These are phyloP conservation scores for Pilasporangium apinafurcum DNA, from an alignment of 352 stramenopile genomes.

Conservation along the genomic window DNA sequence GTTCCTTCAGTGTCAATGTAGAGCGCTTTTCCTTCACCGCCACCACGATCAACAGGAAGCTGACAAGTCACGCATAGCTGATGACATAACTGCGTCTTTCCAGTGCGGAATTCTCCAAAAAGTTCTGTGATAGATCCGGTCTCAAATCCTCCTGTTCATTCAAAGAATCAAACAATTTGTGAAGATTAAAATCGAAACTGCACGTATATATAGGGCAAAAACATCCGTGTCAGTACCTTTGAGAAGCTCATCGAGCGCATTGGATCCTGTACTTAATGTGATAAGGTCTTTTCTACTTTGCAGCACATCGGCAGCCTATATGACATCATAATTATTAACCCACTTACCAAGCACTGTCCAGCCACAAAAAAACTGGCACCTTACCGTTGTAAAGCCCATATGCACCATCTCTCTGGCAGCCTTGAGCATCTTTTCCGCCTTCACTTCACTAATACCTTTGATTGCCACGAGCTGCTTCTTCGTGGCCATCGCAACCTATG, in stretches of 20 bases:
- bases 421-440: constrained; percentile 98
- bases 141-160: constrained; percentile 91
- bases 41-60: constrained; percentile 95
- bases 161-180: constrained; percentile 2
- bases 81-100: constrained; percentile 99
- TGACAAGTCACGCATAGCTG: constrained; percentile 99
- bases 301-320: constrained; percentile 82
- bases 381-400: constrained; percentile 98
- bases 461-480: constrained; percentile 96
- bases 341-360: background rate
- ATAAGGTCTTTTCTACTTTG: constrained; percentile 91
- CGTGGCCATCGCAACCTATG: constrained; percentile 93
- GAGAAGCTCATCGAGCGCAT: constrained; percentile 85
- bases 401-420: constrained; percentile 96
- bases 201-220: too few relatives aligned
- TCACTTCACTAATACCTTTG: constrained; percentile 99
- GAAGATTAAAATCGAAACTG: too few relatives aligned
- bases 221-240: too few relatives aligned
- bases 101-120: constrained; percentile 99
- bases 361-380: background rate
- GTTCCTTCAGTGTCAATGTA: constrained; percentile 99
- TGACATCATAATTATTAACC: background rate
- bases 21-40: constrained; percentile 96
- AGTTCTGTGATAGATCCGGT: constrained; percentile 97
- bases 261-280: constrained; percentile 91